Percentiles rank a stretch among this genome's conserved stretches.
phyloP scores from a whole-genome alignment of 371 early-diverging fungal genomes.

The Mortierella sp. region DNA sequence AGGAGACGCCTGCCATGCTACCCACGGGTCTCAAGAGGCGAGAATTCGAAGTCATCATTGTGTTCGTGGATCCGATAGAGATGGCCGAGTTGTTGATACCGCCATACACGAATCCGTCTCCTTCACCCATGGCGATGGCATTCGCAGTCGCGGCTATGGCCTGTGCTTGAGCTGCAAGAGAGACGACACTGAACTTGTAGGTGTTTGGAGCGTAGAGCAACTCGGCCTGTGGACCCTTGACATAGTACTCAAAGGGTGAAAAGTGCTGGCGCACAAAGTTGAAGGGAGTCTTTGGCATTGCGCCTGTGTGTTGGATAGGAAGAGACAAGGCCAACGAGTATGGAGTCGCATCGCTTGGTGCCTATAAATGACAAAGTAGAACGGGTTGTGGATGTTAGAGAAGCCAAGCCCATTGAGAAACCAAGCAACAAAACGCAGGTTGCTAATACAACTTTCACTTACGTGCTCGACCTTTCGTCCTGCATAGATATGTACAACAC shows the following conservation, averaged over 20 bases:
- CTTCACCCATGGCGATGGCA: constrained; percentile 13
- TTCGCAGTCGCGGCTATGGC: constrained; percentile 23
- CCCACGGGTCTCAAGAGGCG: constrained; percentile 4
- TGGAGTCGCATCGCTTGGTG: constrained; percentile 41
- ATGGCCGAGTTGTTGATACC: not conserved
- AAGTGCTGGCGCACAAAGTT: constrained; percentile 46
- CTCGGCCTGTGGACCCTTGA: constrained; percentile 45
- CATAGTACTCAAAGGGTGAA: constrained; percentile 50
- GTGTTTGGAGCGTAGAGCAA: constrained; percentile 45
- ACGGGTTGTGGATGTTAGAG: not conserved
- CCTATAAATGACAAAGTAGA: constrained; percentile 14
- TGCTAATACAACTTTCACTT: too few species aligned
- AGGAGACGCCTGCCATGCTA: constrained; percentile 2
- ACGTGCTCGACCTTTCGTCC: constrained; percentile 50
- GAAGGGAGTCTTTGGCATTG: constrained; percentile 42
- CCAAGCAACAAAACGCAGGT: too few species aligned
- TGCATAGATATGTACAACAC: constrained; percentile 44
- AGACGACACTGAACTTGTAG: constrained; percentile 39
- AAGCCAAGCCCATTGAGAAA: too few species aligned
- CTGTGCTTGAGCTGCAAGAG: constrained; percentile 38
- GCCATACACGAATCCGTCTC: not conserved
- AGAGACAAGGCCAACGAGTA: constrained; percentile 42
- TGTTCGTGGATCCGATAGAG: not conserved
- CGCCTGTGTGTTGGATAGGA: constrained; percentile 41
- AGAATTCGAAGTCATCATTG: constrained; percentile 6